Evolutionary conservation across 2,329 filamentous ascomycete genomes (phyloP), one percentile per base, ranked within the genome.

Genomic region (Aulographum hederae): DNA sequence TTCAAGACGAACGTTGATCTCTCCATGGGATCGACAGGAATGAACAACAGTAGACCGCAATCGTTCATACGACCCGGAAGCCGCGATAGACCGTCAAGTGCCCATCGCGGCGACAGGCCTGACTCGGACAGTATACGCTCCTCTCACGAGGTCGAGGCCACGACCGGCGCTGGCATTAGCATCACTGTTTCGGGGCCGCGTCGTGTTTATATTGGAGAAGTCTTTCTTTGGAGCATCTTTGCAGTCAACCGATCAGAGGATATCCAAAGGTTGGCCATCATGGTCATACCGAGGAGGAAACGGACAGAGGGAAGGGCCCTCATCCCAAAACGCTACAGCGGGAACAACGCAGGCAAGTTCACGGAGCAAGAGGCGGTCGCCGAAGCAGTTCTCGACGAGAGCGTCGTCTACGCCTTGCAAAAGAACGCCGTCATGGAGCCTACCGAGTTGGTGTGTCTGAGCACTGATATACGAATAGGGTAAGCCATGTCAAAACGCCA

Each of bases 151-250:
- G n/a, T n/a, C 46, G 17, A 44, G 69, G 68, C n/a, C 57, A 72
- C 31, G 60, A 63, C 37, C 14, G 3, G 12, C 34, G 4, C 32
- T 35, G 78, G 77, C 36, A 67, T 86, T 35, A 80, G 74, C 21
- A 71, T 86, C 55, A 82, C 76, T 26, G 75, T 89, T 45, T 68
- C 66, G 4, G 72, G 67, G 0, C 76, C 77, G 10, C 45, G 53
- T 15, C 59, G 64, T 32, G 60, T 80, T 16, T 61, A 59, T 35
- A 65, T 72, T 0, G 76, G 76, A 23, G 63, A 78, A 28, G 60
- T 72, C 31, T 84, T 89, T 48, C 58, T 60, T 26, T 81, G 80
- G 73, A 67, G 65, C 20, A 64, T 85, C 12, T 78, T 81, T 44
- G 72, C 85, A 23, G 74, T 81, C 39, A 89, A 86, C 50, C 69